Percentiles rank a stretch among this genome's conserved stretches.
Conservation (phyloP, 2,329 filamentous ascomycete species). For the Triangularia setosa region DNA sequence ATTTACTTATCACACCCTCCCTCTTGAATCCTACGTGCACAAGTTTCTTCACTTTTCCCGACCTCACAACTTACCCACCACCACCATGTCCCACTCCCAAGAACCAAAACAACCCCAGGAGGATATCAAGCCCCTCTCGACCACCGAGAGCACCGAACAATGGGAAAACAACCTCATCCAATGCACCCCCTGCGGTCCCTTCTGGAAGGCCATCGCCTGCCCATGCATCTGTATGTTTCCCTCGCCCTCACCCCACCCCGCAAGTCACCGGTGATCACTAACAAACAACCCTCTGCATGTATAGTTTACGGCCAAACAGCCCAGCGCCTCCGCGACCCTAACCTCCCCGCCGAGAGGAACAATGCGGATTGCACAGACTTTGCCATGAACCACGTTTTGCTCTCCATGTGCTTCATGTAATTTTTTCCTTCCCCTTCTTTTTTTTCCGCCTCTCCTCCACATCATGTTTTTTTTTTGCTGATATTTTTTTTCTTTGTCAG, state of each 20-base stretch:
- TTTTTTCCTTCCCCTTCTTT: background rate
- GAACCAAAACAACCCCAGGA: background rate
- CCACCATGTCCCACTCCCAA: background rate
- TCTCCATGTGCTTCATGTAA: background rate
- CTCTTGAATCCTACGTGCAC: too few relatives aligned
- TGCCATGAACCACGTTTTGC: slow-evolving; percentile 25
- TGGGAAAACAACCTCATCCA: background rate
- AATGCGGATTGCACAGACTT: slow-evolving; percentile 44
- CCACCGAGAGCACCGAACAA: background rate
- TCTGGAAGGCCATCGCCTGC: background rate
- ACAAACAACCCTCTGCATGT: background rate
- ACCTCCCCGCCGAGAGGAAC: slow-evolving; percentile 36
- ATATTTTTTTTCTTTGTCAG: slow-evolving; percentile 22
- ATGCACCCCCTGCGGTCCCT: background rate
- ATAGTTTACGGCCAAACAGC: slow-evolving; percentile 44
- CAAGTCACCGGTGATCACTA: background rate
- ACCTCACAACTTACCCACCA: too few relatives aligned
- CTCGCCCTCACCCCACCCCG: background rate
- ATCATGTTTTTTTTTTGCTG: background rate
- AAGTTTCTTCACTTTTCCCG: background rate
- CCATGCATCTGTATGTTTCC: background rate
- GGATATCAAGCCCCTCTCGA: background rate
- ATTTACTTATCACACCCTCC: background rate
- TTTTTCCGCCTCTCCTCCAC: too few relatives aligned
- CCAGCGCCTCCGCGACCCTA: slow-evolving; percentile 42